Percentiles rank a stretch among this genome's conserved stretches.
Conservation (phyloP, 371 early-diverging fungal genomes). For the Circinella umbellata region DNA sequence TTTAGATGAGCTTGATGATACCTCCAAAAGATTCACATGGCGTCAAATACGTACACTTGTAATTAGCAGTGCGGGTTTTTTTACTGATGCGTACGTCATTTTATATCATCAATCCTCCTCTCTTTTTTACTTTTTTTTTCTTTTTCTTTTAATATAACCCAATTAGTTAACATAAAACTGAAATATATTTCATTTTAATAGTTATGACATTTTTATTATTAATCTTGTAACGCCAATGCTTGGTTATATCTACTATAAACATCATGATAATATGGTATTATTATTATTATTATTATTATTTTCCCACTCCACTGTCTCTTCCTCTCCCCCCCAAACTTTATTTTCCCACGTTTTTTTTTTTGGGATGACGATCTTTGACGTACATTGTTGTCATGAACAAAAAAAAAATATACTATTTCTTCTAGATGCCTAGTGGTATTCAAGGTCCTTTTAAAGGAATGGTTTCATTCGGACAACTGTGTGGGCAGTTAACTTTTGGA, state of each 20-base stretch:
- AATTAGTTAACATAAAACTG: no score
- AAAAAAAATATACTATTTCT: no score
- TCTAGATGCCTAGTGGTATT: constrained; percentile 50
- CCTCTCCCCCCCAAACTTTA: background rate
- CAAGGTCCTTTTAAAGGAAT: constrained; percentile 77
- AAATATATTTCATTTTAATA: no score
- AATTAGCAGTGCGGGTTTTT: constrained; percentile 51
- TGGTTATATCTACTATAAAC: constrained; percentile 66
- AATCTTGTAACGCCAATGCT: constrained; percentile 73
- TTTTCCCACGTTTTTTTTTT: background rate
- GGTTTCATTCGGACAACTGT: constrained; percentile 72
- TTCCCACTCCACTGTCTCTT: background rate
- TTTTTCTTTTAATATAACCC: no score
- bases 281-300: background rate
- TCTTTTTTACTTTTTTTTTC: background rate
- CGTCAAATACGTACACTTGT: constrained; percentile 20
- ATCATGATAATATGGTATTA: constrained; percentile 22
- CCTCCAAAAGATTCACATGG: constrained; percentile 15
- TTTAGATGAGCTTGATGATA: constrained; percentile 23
- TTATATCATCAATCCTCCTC: no score
- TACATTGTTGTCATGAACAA: background rate
- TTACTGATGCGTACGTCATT: constrained; percentile 59
- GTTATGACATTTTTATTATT: constrained; percentile 69
- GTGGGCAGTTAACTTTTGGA: constrained; percentile 82
- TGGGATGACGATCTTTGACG: no score